Base-by-base conservation (phyloP, 805 yeast species). In the Nakazawaea pomicola region DNA sequence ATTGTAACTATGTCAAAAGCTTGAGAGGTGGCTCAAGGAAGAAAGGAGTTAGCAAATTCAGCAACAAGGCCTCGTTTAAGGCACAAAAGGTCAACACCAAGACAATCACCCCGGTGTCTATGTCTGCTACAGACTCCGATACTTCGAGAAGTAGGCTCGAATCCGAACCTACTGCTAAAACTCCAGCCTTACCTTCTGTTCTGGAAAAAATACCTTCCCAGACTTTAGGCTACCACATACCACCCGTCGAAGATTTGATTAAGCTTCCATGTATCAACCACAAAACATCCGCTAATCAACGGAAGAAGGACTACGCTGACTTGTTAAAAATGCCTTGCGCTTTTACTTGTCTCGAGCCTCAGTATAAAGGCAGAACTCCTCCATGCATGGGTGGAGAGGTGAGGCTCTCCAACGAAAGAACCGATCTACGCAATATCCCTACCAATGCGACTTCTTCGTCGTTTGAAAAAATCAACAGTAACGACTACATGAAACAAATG, bases 11-110 rank as follows among this genome's bases (percentile, higher is more conserved):
- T 47, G 78, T 74, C 4, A 70, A 69, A 49, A 69, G 76, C 45
- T 66, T 72, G 31, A 54, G 80, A 46, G 80, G 80, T 29, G 80
- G 80, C 1, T 67, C 77, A 6, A 54, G 80, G 33, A 70, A 61
- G 47, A 74, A 68, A 48, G 78, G 78, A 12, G 67, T 67, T 17
- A 65, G 59, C 46, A 60, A 51, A 36, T 35, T 36, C 4, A 48
- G 43, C 24, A 21, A 11, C 20, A 36, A 12, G 37, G 10, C 24
- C 18, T 12, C 15, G 9, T 21, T 15, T 21, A 14, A 15, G 11
- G 23, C 12, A n/a, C 24, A 15, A 40, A n/a, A 11, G 33, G 29
- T 16, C 16, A 33, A 30, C 4, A 7, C 28, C 12, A 20, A 4
- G 2, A 25, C 24, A 14, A 18, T 32, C 15, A 17, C 20, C 10